Conservation (phyloP, 192 early-diverging fungal species). For the Backusella morwellensis region DNA sequence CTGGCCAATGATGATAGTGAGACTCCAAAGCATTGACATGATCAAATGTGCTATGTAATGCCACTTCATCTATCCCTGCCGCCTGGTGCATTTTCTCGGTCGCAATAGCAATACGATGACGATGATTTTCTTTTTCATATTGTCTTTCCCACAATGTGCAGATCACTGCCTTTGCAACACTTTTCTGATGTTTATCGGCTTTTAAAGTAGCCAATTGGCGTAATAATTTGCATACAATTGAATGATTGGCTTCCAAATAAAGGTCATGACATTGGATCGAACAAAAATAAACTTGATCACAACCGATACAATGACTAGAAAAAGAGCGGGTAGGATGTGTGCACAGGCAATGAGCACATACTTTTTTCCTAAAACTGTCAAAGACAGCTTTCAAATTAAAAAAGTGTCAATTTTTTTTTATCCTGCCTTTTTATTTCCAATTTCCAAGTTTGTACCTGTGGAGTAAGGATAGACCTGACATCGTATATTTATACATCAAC, state of each 20-base stretch:
- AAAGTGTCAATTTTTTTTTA: neutral
- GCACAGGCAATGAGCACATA: slow-evolving; percentile 61
- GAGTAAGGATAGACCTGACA: slow-evolving; percentile 24
- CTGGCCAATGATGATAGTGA: slow-evolving; percentile 60
- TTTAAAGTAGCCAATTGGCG: slow-evolving; percentile 61
- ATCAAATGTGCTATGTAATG: slow-evolving; percentile 41
- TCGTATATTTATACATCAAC: neutral
- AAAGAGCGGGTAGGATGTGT: slow-evolving; percentile 49
- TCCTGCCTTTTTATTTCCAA: neutral
- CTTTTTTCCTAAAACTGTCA: slow-evolving; percentile 59
- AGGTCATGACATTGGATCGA: slow-evolving; percentile 41
- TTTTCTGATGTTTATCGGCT: slow-evolving; percentile 59
- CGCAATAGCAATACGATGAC: slow-evolving; percentile 9
- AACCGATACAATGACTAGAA: slow-evolving; percentile 49
- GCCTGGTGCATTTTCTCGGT: neutral
- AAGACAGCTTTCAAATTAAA: slow-evolving; percentile 38
- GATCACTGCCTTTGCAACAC: slow-evolving; percentile 58
- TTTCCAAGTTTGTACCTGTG: slow-evolving; percentile 15
- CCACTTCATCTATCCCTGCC: slow-evolving; percentile 4
- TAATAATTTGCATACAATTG: slow-evolving; percentile 45
- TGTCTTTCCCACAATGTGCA: slow-evolving; percentile 44
- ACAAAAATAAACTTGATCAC: slow-evolving; percentile 63
- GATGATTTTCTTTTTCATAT: neutral
- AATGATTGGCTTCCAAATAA: slow-evolving; percentile 35
- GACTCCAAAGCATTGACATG: slow-evolving; percentile 49